Evolutionary conservation across 2,329 filamentous ascomycete genomes (phyloP).

Genomic region (Clarireedia homoeocarpa): DNA sequence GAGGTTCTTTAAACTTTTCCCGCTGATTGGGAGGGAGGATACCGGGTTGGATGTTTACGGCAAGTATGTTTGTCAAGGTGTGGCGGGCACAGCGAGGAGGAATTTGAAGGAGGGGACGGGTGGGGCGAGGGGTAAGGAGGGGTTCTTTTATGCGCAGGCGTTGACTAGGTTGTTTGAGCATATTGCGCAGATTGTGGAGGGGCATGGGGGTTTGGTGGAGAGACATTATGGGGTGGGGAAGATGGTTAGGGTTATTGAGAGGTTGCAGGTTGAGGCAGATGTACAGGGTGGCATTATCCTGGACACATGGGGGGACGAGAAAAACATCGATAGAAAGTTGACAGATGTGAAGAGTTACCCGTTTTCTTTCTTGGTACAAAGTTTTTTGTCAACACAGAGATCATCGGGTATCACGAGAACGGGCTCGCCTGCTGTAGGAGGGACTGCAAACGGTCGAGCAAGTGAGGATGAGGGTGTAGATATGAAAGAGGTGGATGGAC

Average conservation of each 20-base stretch:
- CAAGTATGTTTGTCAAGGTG: constrained; percentile 90
- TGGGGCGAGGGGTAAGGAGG: constrained; percentile 49
- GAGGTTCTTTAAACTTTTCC: constrained; percentile 96
- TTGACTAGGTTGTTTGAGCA: constrained; percentile 93
- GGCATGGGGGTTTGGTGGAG: constrained; percentile 84
- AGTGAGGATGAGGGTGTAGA: constrained; percentile 91
- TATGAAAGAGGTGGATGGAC: constrained; percentile 88
- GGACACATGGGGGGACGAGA: constrained; percentile 91
- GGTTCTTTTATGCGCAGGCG: constrained; percentile 85
- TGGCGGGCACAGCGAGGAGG: constrained; percentile 72
- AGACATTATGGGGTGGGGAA: constrained; percentile 86
- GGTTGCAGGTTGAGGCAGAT: constrained; percentile 88
- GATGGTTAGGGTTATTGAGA: constrained; percentile 91
- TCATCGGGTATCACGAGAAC: constrained; percentile 57
- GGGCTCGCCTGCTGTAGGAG: constrained; percentile 64
- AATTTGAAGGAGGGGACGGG: constrained; percentile 57
- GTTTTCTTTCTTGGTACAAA: constrained; percentile 94
- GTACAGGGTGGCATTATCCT: constrained; percentile 93
- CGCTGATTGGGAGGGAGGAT: constrained; percentile 80
- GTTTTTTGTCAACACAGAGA: constrained; percentile 70
- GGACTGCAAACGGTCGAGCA: constrained; percentile 42
- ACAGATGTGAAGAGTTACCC: constrained; percentile 97
- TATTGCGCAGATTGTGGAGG: constrained; percentile 92
- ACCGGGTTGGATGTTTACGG: constrained; percentile 93
- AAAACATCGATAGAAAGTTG: constrained; percentile 73